Conservation (phyloP, 2,329 filamentous ascomycete genomes). For the Cercospora citrullina region DNA sequence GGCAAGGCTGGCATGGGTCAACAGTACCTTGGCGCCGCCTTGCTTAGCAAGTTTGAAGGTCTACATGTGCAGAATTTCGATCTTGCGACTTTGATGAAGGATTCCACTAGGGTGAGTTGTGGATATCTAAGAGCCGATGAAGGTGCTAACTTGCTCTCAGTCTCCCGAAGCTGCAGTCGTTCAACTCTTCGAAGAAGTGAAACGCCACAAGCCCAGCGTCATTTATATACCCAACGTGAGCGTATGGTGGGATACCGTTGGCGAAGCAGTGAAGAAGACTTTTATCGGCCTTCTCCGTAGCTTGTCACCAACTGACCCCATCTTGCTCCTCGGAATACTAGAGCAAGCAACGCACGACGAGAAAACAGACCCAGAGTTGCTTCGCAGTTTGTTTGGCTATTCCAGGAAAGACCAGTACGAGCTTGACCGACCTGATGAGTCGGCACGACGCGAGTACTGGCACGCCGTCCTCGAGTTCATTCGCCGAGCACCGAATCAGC, state of each 20-base stretch:
- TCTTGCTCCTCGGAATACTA: slow-evolving; percentile 82
- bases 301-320: slow-evolving; percentile 84
- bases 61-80: slow-evolving; percentile 95
- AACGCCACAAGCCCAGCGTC: slow-evolving; percentile 91
- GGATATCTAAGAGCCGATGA: slow-evolving; percentile 22
- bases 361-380: slow-evolving; percentile 59
- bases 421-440: slow-evolving; percentile 64
- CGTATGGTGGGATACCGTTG: slow-evolving; percentile 76
- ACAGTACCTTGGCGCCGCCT: slow-evolving; percentile 77
- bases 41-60: slow-evolving; percentile 88
- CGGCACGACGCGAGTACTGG: slow-evolving; percentile 76
- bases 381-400: slow-evolving; percentile 81
- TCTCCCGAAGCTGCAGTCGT: slow-evolving; percentile 86
- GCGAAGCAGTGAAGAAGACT: slow-evolving; percentile 66
- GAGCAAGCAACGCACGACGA: slow-evolving; percentile 57
- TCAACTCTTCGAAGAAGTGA: slow-evolving; percentile 86
- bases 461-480: slow-evolving; percentile 71
- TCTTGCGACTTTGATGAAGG: slow-evolving; percentile 79
- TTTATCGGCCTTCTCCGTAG: slow-evolving; percentile 80
- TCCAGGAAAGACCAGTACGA: slow-evolving; percentile 75
- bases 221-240: slow-evolving; percentile 92
- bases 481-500: slow-evolving; percentile 75
- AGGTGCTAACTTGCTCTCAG: slow-evolving; percentile 26
- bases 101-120: slow-evolving; percentile 65
- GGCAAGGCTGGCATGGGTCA: slow-evolving; percentile 92